phyloP scores from a whole-genome alignment of 306 rosid species.

The Lagenaria siceraria region DNA sequence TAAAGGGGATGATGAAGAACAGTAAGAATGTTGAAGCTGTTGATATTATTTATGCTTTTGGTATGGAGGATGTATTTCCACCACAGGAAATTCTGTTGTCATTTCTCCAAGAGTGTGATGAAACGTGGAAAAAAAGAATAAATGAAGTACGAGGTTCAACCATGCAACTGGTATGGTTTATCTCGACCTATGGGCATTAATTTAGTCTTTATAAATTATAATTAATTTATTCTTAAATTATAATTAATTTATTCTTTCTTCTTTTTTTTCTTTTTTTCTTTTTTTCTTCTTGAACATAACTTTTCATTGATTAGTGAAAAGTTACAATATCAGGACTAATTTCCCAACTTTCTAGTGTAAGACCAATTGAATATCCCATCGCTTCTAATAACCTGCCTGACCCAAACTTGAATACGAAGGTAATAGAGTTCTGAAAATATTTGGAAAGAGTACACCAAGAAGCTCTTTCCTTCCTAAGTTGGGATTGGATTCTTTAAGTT shows the following conservation, averaged over 20 bases:
- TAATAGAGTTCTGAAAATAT: neutral
- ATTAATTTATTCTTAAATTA: neutral
- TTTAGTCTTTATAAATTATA: neutral
- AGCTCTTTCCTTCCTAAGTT: neutral
- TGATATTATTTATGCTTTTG: constrained; percentile 46
- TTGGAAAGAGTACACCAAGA: neutral
- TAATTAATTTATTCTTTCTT: neutral
- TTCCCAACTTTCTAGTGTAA: neutral
- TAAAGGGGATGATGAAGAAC: constrained; percentile 28
- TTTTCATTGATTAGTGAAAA: neutral
- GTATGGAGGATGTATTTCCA: constrained; percentile 35
- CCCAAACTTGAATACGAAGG: neutral
- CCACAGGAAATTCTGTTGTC: constrained; percentile 27
- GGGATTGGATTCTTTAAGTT: neutral
- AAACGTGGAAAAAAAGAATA: constrained; percentile 35
- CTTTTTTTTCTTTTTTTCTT: no score
- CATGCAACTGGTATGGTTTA: constrained; percentile 27
- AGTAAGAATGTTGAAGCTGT: constrained; percentile 30
- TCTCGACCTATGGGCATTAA: neutral
- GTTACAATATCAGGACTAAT: neutral
- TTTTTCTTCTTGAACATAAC: neutral
- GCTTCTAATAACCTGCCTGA: neutral
- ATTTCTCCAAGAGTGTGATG: constrained; percentile 36
- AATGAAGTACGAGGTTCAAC: constrained; percentile 18
- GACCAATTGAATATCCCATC: neutral